phyloP scores from a whole-genome alignment of 139 green algal genomes.

The Picochlorum sp. region DNA sequence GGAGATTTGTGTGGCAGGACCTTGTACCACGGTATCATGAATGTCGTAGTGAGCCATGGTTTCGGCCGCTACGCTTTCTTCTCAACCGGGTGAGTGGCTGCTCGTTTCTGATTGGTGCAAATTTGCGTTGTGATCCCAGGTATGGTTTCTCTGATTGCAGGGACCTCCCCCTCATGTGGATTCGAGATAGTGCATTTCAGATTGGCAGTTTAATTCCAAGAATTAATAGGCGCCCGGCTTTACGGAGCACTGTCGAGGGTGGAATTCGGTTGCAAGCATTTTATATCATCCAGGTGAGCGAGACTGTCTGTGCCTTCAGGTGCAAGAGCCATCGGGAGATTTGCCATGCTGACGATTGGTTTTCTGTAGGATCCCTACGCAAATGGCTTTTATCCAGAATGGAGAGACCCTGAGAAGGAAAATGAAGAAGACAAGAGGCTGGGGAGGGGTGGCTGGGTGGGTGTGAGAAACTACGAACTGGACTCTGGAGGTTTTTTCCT shows the following conservation, averaged over 20 bases:
- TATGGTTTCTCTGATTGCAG: too few species aligned
- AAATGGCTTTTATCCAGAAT: conserved; percentile 41
- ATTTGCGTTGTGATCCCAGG: too few species aligned
- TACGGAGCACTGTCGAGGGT: conserved; percentile 36
- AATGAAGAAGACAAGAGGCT: conserved; percentile 29
- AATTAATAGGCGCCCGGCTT: conserved; percentile 19
- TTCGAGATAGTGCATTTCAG: conserved; percentile 43
- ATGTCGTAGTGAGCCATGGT: too few species aligned
- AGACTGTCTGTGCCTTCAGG: too few species aligned
- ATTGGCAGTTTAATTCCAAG: conserved; percentile 42
- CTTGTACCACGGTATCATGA: too few species aligned
- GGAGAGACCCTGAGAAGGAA: conserved; percentile 1
- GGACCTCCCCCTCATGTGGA: conserved; percentile 31
- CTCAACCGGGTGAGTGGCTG: too few species aligned
- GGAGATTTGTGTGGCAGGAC: too few species aligned
- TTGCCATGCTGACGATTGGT: too few species aligned
- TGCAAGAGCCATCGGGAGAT: too few species aligned
- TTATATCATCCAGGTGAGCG: conserved; percentile 28
- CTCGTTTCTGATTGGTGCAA: too few species aligned
- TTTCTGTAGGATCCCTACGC: conserved; percentile 46
- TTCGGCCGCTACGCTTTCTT: too few species aligned
- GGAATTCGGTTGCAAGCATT: conserved; percentile 22
- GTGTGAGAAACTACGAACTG: conserved; percentile 56
- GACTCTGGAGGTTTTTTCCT: conserved; percentile 56
- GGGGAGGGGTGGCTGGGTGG: conserved; percentile 45